Evolutionary conservation across 2,329 filamentous ascomycete species (phyloP).

Genomic region (Phoma sp.): DNA sequence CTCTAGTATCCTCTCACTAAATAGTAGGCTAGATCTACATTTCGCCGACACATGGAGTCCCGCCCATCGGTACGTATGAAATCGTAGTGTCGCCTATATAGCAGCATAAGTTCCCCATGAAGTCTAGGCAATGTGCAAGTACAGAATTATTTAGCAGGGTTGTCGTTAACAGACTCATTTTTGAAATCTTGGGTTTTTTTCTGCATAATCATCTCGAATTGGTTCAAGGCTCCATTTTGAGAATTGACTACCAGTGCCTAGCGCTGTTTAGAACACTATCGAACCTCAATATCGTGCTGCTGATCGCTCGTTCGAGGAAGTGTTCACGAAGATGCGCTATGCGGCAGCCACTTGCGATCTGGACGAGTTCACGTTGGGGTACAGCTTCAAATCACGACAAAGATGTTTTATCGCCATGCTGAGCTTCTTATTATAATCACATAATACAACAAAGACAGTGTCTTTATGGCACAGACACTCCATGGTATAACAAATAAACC

Average conservation of each 20-base stretch:
- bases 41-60: too few relatives aligned
- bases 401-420: slow-evolving; percentile 97
- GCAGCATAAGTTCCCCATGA: too few relatives aligned
- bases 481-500: slow-evolving; percentile 99
- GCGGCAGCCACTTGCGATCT: slow-evolving; percentile 97
- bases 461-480: slow-evolving; percentile 82
- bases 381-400: slow-evolving; percentile 93
- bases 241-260: slow-evolving; percentile 95
- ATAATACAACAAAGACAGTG: slow-evolving; percentile 98
- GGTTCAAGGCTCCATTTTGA: slow-evolving; percentile 91
- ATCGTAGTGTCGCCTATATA: too few relatives aligned
- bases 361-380: slow-evolving; percentile 95
- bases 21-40: too few relatives aligned
- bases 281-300: slow-evolving; percentile 86
- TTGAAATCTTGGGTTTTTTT: too few relatives aligned
- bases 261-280: slow-evolving; percentile 92
- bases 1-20: too few relatives aligned
- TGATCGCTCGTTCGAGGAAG: slow-evolving; percentile 82
- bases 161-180: too few relatives aligned
- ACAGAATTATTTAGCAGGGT: too few relatives aligned
- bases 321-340: slow-evolving; percentile 95
- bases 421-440: slow-evolving; percentile 95
- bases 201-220: too few relatives aligned
- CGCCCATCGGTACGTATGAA: too few relatives aligned
- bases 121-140: too few relatives aligned